Conservation (phyloP, 176 grass and related monocot species). For the Ensete glaucum region DNA sequence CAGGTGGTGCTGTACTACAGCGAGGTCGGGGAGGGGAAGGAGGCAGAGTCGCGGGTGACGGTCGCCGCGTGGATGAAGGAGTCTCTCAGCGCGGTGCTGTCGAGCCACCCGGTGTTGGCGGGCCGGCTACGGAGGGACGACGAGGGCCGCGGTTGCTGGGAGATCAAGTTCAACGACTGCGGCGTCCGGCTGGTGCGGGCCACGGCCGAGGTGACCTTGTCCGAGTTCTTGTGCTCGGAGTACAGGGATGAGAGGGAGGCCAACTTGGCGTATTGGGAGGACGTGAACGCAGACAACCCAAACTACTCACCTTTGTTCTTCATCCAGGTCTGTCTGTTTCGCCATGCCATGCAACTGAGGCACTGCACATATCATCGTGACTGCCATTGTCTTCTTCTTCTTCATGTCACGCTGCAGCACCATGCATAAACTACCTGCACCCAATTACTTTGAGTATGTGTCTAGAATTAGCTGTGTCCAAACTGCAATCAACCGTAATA, state of each 20-base stretch:
- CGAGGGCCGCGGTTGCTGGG: conserved; percentile 49
- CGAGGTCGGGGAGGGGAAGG: neutral
- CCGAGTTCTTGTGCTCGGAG: conserved; percentile 44
- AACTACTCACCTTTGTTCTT: conserved; percentile 45
- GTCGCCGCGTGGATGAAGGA: conserved; percentile 50
- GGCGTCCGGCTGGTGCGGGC: conserved; percentile 62
- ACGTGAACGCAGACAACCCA: conserved; percentile 40
- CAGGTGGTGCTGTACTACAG: conserved; percentile 54
- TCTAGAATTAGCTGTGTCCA: too few relatives aligned
- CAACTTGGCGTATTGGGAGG: conserved; percentile 44
- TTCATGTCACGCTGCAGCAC: neutral
- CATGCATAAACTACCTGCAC: too few relatives aligned
- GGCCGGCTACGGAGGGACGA: conserved; percentile 49
- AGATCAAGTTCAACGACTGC: conserved; percentile 69
- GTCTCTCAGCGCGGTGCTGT: conserved; percentile 45
- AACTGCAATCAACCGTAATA: too few relatives aligned
- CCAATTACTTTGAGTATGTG: too few relatives aligned
- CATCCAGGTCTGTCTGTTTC: conserved; percentile 46
- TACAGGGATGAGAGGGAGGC: conserved; percentile 21
- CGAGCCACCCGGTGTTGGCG: conserved; percentile 49
- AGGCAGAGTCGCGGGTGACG: conserved; percentile 28
- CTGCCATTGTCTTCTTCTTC: neutral
- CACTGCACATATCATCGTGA: neutral
- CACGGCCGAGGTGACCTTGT: conserved; percentile 38
- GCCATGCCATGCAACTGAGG: too few relatives aligned